phyloP scores from a whole-genome alignment of 306 rosid species.

The Lotus japonicus region DNA sequence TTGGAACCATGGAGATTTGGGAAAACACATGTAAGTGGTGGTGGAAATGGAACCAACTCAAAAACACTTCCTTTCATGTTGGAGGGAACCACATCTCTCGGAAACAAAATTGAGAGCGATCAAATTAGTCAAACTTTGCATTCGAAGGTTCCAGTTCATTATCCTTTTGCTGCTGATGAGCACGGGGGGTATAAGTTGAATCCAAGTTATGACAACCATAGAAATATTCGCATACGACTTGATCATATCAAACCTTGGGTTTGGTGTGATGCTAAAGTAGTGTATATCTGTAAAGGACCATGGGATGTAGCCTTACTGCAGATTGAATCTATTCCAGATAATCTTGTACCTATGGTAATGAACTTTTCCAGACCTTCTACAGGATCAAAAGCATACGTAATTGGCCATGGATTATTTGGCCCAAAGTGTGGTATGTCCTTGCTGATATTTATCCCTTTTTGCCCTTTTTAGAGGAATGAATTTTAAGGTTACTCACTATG shows the following conservation, averaged over 20 bases:
- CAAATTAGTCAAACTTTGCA: slow-evolving; percentile 23
- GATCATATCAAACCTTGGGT: slow-evolving; percentile 66
- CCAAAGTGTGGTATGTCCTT: slow-evolving; percentile 72
- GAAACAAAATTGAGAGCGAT: slow-evolving; percentile 23
- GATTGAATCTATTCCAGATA: slow-evolving; percentile 64
- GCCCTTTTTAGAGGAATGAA: slow-evolving; percentile 8
- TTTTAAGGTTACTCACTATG: background rate
- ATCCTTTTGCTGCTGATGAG: slow-evolving; percentile 33
- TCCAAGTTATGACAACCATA: slow-evolving; percentile 28
- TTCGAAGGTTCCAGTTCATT: slow-evolving; percentile 14
- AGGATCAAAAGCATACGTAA: slow-evolving; percentile 78
- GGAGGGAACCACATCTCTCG: slow-evolving; percentile 24
- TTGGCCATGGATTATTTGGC: slow-evolving; percentile 91
- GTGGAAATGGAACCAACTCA: slow-evolving; percentile 31
- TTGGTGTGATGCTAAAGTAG: slow-evolving; percentile 78
- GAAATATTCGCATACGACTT: slow-evolving; percentile 69
- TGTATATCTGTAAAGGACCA: slow-evolving; percentile 81
- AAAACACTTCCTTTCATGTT: slow-evolving; percentile 18
- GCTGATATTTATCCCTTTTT: background rate
- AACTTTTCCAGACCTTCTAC: slow-evolving; percentile 52
- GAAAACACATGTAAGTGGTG: slow-evolving; percentile 46
- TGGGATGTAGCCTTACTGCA: slow-evolving; percentile 86
- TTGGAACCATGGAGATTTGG: slow-evolving; percentile 92
- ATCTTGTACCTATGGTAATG: slow-evolving; percentile 54
- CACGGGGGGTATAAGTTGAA: slow-evolving; percentile 26